Evolutionary conservation across 1,284 basidiomycete species (phyloP), one percentile per base, ranked within the genome.

Genomic region (Gomphus bonarii): DNA sequence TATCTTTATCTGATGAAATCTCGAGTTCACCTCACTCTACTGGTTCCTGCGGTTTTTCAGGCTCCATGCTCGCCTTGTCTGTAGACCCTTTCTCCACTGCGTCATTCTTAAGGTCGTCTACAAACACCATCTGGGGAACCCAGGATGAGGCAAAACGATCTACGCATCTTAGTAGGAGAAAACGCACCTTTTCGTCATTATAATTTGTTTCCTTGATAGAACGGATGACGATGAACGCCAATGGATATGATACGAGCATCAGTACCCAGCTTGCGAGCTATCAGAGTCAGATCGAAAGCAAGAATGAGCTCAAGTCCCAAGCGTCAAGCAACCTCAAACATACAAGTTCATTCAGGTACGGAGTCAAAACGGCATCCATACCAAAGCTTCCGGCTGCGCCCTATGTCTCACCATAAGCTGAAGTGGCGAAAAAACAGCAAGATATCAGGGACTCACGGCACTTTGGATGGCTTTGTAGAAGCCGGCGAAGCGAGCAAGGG

Each of bases 311-410:
- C 28, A 33, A n/a, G 1, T 28, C 18, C 22, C 1, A 2, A 31
- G 18, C 36, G 18, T 28, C 11, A 33, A 33, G 16, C 20, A 44
- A 33, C 16, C 12, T 35, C 25, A 42, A 20, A 59, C 64, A 53
- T 35, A 66, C 64, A 61, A 67, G 64, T 61, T 73, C 71, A 64
- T 73, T 72, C 38, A 73, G 62, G 60, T 66, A 69, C 43, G 72
- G 72, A 50, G 71, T 70, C 31, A 56, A 43, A 36, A 73, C 71
- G 3, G 76, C 75, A 64, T 78, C 76, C 75, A 78, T 76, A 30
- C 73, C 75, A 62, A 73, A 78, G 28, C 69, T 71, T 42, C 68
- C 75, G 38, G 69, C 74, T 6, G 66, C 58, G 25, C 75, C 75
- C 44, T 61, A 47, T 46, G 22, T 25, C 9, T 11, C n/a, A 16